These are phyloP conservation scores for Collybiopsis luxurians DNA, from an alignment of 768 basidiomycete genomes.

Conservation along the genomic window DNA sequence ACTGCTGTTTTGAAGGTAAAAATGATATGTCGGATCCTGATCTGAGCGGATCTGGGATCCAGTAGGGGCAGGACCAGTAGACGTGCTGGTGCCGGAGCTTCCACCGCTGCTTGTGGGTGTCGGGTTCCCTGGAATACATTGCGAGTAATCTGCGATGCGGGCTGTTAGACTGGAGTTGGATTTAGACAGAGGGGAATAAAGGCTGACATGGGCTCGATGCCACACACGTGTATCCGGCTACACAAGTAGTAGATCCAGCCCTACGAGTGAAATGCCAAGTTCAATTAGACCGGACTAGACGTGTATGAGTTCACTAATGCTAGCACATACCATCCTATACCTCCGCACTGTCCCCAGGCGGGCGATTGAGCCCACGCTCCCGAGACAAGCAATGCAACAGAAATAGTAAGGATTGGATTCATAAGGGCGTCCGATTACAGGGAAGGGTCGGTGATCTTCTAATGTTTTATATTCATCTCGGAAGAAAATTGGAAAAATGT, in stretches of 20 bases:
- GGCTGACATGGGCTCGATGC: slow-evolving; percentile 36
- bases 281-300: too few relatives aligned
- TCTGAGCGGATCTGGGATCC: slow-evolving; percentile 52
- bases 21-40: slow-evolving; percentile 51
- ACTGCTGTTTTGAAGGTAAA: slow-evolving; percentile 53
- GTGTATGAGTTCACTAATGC: too few relatives aligned
- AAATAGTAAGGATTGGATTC: background rate
- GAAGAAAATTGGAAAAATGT: background rate
- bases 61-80: slow-evolving; percentile 33
- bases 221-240: slow-evolving; percentile 41
- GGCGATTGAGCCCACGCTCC: slow-evolving; percentile 32
- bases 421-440: background rate
- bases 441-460: too few relatives aligned
- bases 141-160: slow-evolving; percentile 43
- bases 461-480: background rate
- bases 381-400: background rate
- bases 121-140: slow-evolving; percentile 42
- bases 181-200: background rate
- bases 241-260: slow-evolving; percentile 41
- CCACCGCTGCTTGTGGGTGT: slow-evolving; percentile 17
- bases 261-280: slow-evolving; percentile 18
- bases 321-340: slow-evolving; percentile 33
- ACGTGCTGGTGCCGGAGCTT: slow-evolving; percentile 22
- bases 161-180: background rate
- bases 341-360: slow-evolving; percentile 44